Evolutionary conservation across 164 flowering plant genomes (phyloP).

Genomic region (Piper longum): DNA sequence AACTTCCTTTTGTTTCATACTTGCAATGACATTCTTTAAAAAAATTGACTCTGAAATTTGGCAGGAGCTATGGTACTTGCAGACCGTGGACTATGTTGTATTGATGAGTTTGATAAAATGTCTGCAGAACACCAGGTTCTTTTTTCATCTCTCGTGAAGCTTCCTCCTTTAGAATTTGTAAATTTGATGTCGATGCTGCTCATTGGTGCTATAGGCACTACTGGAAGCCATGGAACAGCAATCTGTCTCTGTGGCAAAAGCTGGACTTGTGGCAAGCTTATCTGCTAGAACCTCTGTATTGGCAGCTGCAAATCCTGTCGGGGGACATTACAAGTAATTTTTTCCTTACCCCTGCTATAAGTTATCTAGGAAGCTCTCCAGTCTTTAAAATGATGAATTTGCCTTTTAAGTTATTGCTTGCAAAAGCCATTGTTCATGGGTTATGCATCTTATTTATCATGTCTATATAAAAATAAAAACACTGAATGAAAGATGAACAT

Average conservation of each 20-base stretch:
- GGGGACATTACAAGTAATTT: constrained; percentile 92
- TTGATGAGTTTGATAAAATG: constrained; percentile 99
- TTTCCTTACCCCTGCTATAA: neutral
- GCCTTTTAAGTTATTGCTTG: neutral
- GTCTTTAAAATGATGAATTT: neutral
- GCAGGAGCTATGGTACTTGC: constrained; percentile 99
- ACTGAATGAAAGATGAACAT: no score
- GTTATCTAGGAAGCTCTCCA: neutral
- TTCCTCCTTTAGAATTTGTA: neutral
- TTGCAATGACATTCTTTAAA: no score
- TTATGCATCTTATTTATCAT: no score
- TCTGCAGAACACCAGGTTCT: constrained; percentile 95
- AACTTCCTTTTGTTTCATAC: no score
- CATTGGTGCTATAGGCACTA: constrained; percentile 38
- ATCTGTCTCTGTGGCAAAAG: constrained; percentile 98
- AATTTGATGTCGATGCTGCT: neutral
- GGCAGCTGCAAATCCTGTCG: constrained; percentile 99
- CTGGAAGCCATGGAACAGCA: constrained; percentile 99
- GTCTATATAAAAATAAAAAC: no score
- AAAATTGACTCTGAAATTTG: neutral
- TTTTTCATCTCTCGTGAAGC: constrained; percentile 1
- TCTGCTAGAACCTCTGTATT: constrained; percentile 89
- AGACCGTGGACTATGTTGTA: constrained; percentile 94
- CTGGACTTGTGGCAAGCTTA: constrained; percentile 96
- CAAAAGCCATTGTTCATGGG: neutral